A percentile compares a stretch with the other conserved stretches of the same genome.
These are phyloP conservation scores for Exidia glandulosa DNA, from an alignment of 768 basidiomycete species.

Conservation along the genomic window DNA sequence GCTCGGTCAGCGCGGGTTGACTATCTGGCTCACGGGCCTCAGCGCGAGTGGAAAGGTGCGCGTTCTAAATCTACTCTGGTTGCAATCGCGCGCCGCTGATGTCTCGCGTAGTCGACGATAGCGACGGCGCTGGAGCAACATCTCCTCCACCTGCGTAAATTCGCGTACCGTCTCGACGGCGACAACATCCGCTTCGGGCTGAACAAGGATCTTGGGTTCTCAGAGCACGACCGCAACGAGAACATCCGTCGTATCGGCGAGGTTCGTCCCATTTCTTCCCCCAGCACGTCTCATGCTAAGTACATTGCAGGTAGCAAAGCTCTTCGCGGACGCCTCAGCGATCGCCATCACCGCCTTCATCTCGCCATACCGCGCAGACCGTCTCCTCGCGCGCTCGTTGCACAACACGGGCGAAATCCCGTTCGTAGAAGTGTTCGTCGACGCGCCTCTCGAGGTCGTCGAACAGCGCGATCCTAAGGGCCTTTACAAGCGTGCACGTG, in stretches of 20 bases:
- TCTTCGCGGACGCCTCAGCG: conserved; percentile 83
- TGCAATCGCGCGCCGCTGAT: background rate
- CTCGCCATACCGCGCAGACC: conserved; percentile 90
- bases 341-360: conserved; percentile 93
- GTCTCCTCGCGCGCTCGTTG: conserved; percentile 67
- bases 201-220: conserved; percentile 94
- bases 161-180: conserved; percentile 87
- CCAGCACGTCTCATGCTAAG: background rate
- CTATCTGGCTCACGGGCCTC: conserved; percentile 94
- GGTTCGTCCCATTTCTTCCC: conserved; percentile 32
- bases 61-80: background rate
- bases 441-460: conserved; percentile 79
- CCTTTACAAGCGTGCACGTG: conserved; percentile 90
- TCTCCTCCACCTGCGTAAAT: conserved; percentile 75
- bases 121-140: conserved; percentile 96
- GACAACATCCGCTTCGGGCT: conserved; percentile 93
- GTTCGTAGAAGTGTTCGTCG: conserved; percentile 92
- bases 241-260: conserved; percentile 97
- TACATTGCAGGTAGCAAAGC: conserved; percentile 69
- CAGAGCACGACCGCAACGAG: conserved; percentile 82
- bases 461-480: conserved; percentile 96
- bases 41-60: conserved; percentile 88
- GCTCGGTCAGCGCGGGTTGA: conserved; percentile 74
- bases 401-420: conserved; percentile 63
- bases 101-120: conserved; percentile 70